A percentile compares a stretch with the other conserved stretches of the same genome.
These are phyloP conservation scores for Yarrowia sp. DNA, from an alignment of 805 yeast genomes.

Conservation along the genomic window DNA sequence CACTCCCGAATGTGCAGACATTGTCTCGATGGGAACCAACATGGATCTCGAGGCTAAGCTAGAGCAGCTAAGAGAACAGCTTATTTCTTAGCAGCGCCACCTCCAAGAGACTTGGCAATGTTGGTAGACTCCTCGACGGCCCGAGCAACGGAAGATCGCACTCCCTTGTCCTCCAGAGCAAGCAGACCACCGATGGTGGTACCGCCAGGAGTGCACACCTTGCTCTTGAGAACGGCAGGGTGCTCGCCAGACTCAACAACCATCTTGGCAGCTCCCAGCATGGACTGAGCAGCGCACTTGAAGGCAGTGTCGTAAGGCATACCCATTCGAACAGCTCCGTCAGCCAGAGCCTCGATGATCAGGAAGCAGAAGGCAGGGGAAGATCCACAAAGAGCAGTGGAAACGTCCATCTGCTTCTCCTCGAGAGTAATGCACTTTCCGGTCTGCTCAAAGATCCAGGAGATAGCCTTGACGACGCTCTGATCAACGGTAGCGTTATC, in stretches of 20 bases:
- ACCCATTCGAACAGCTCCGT: conserved; percentile 95
- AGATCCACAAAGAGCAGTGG: conserved; percentile 92
- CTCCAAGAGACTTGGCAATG: conserved; percentile 57
- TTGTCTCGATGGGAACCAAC: conserved; percentile 39
- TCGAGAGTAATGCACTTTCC: conserved; percentile 54
- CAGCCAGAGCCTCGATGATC: conserved; percentile 89
- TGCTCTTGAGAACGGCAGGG: conserved; percentile 85
- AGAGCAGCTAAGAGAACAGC: conserved; percentile 17
- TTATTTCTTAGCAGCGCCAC: conserved; percentile 19
- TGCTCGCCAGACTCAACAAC: conserved; percentile 80
- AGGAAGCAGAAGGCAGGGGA: conserved; percentile 94
- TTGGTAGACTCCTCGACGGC: conserved; percentile 93
- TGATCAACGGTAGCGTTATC: conserved; percentile 53
- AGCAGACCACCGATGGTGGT: conserved; percentile 95
- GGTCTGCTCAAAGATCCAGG: conserved; percentile 54
- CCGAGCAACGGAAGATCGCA: conserved; percentile 83
- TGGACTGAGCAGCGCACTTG: conserved; percentile 88
- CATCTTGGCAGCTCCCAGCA: conserved; percentile 95
- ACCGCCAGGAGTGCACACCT: conserved; percentile 97
- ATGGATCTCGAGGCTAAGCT: conserved; percentile 19
- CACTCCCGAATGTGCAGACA: conserved; percentile 40
- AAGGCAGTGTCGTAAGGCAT: conserved; percentile 83
- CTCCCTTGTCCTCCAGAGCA: conserved; percentile 89
- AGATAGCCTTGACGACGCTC: conserved; percentile 48
- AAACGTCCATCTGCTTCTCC: conserved; percentile 95